phyloP scores from a whole-genome alignment of 805 yeast species.

The Saccharomycopsis sp. region DNA sequence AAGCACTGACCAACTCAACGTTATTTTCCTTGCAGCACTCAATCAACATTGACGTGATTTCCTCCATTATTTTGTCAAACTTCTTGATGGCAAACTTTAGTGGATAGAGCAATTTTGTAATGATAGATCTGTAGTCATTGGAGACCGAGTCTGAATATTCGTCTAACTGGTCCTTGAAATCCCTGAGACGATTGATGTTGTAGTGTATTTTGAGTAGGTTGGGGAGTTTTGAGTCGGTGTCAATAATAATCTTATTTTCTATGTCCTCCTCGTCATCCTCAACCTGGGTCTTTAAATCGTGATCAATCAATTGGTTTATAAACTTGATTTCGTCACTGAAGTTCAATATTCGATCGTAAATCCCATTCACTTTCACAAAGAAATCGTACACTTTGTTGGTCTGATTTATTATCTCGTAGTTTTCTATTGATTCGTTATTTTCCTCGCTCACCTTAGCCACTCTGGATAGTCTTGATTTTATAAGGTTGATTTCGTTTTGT shows the following conservation, averaged over 20 bases:
- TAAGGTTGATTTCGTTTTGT: slow-evolving; percentile 41
- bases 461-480: slow-evolving; percentile 39
- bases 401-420: slow-evolving; percentile 62
- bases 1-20: slow-evolving; percentile 56
- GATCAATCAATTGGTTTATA: slow-evolving; percentile 48
- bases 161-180: slow-evolving; percentile 68
- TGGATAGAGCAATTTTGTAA: slow-evolving; percentile 48
- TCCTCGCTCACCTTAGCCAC: slow-evolving; percentile 48
- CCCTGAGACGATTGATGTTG: slow-evolving; percentile 61
- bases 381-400: slow-evolving; percentile 66
- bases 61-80: slow-evolving; percentile 59
- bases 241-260: slow-evolving; percentile 24
- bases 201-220: slow-evolving; percentile 63
- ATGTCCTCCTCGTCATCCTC: slow-evolving; percentile 27
- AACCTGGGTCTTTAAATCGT: slow-evolving; percentile 26
- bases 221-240: slow-evolving; percentile 39
- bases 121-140: slow-evolving; percentile 61
- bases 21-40: slow-evolving; percentile 71
- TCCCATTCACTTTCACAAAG: slow-evolving; percentile 59
- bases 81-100: slow-evolving; percentile 40
- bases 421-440: slow-evolving; percentile 50
- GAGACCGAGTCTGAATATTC: slow-evolving; percentile 42
- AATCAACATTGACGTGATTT: slow-evolving; percentile 60
- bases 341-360: slow-evolving; percentile 54
- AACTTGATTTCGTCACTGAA: slow-evolving; percentile 45